phyloP scores from a whole-genome alignment of 1,284 basidiomycete species.

The Austroboletus niveus region DNA sequence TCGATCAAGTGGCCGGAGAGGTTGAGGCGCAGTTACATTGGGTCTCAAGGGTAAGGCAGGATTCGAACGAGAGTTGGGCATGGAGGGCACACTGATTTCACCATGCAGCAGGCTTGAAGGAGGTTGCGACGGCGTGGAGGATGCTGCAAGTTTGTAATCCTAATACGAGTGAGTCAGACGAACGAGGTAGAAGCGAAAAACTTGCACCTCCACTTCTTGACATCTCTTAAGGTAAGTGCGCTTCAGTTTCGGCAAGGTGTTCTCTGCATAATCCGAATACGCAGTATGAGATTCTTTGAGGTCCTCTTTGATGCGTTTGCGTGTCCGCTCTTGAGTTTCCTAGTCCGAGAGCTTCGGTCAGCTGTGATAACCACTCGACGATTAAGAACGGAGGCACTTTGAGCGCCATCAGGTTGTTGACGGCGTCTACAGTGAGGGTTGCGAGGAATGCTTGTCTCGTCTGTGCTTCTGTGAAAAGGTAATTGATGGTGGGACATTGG shows the following conservation, averaged over 20 bases:
- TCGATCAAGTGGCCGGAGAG: slow-evolving; percentile 67
- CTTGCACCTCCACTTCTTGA: slow-evolving; percentile 73
- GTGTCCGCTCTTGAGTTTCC: slow-evolving; percentile 86
- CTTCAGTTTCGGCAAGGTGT: slow-evolving; percentile 74
- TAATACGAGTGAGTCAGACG: slow-evolving; percentile 27
- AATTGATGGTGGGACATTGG: not conserved
- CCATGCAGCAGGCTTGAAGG: slow-evolving; percentile 12
- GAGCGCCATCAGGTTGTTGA: slow-evolving; percentile 62
- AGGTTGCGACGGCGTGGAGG: slow-evolving; percentile 34
- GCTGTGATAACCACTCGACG: not conserved
- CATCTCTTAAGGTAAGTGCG: slow-evolving; percentile 76
- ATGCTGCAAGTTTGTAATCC: slow-evolving; percentile 60
- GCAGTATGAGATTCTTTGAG: slow-evolving; percentile 70
- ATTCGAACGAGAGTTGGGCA: slow-evolving; percentile 36
- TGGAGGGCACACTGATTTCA: slow-evolving; percentile 20
- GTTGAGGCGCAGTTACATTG: slow-evolving; percentile 63
- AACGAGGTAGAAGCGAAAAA: not conserved
- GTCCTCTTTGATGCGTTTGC: slow-evolving; percentile 87
- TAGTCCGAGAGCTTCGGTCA: slow-evolving; percentile 27
- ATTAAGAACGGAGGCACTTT: slow-evolving; percentile 49
- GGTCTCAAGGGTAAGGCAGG: slow-evolving; percentile 36
- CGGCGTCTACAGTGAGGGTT: slow-evolving; percentile 69
- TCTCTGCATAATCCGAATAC: slow-evolving; percentile 79
- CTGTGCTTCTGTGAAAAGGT: slow-evolving; percentile 63
- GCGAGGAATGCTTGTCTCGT: slow-evolving; percentile 73